phyloP scores from a whole-genome alignment of 1,284 basidiomycete species.

The Coniophora puteana region DNA sequence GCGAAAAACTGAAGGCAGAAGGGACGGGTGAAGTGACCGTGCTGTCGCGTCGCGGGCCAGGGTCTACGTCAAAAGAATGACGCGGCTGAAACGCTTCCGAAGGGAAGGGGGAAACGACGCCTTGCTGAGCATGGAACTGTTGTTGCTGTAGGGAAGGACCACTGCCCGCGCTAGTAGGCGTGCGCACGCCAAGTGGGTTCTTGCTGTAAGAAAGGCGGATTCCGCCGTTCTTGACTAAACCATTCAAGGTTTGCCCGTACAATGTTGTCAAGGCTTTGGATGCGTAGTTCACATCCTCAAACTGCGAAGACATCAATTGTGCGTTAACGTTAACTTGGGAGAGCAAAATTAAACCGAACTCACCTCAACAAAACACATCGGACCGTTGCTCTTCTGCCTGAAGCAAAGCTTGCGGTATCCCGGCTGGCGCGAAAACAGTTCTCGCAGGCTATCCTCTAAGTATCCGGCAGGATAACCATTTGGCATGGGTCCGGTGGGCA shows the following conservation, averaged over 20 bases:
- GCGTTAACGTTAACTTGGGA: constrained; percentile 8
- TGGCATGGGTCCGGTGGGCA: constrained; percentile 68
- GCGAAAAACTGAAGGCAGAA: constrained; percentile 40
- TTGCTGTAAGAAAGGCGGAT: constrained; percentile 96
- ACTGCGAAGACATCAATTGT: constrained; percentile 44
- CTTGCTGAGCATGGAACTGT: constrained; percentile 28
- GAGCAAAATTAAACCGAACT: constrained; percentile 16
- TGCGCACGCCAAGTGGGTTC: constrained; percentile 86
- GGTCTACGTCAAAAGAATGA: constrained; percentile 33
- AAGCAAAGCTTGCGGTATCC: constrained; percentile 94
- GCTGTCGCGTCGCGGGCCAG: constrained; percentile 31
- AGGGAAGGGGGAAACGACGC: constrained; percentile 25
- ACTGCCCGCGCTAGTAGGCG: constrained; percentile 59
- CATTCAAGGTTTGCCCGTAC: constrained; percentile 88
- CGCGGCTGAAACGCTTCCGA: constrained; percentile 37
- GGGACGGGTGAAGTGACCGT: constrained; percentile 40
- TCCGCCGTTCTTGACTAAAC: constrained; percentile 90
- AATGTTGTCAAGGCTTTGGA: constrained; percentile 84
- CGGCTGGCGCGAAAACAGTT: constrained; percentile 73
- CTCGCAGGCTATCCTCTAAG: constrained; percentile 82
- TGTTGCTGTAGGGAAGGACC: constrained; percentile 53
- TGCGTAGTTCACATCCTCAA: constrained; percentile 86
- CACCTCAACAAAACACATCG: constrained; percentile 97
- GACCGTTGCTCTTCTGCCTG: constrained; percentile 92
- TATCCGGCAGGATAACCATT: constrained; percentile 67